phyloP scores from a whole-genome alignment of 2,329 filamentous ascomycete species.

The Alternaria ventricosa region DNA sequence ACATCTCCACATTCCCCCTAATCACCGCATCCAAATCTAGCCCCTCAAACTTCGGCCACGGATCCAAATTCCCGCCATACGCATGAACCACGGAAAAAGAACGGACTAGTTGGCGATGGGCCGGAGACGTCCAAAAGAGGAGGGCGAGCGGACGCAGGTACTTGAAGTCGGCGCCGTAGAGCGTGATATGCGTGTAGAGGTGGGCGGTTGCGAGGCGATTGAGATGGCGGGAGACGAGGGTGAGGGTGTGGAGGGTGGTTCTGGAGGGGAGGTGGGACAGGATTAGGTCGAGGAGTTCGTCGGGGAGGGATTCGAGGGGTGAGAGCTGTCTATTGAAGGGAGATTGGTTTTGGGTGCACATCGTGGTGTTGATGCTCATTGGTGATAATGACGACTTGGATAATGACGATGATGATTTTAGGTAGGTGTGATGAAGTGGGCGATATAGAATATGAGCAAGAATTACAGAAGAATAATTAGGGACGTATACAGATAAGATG shows the following conservation, averaged over 20 bases:
- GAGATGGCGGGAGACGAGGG: conserved; percentile 14
- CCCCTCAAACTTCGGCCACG: conserved; percentile 13
- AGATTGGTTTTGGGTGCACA: not conserved
- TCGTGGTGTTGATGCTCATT: not conserved
- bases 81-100: conserved; percentile 15
- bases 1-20: not conserved
- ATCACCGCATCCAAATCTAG: conserved; percentile 8
- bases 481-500: not conserved
- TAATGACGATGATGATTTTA: not conserved
- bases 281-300: conserved; percentile 23
- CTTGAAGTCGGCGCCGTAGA: conserved; percentile 10
- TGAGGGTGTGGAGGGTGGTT: conserved; percentile 7
- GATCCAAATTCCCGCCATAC: conserved; percentile 20
- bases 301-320: conserved; percentile 12
- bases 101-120: conserved; percentile 11
- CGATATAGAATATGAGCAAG: not conserved
- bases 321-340: not conserved
- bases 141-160: conserved; percentile 18
- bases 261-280: not conserved
- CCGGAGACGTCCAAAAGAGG: conserved; percentile 16
- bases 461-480: not conserved
- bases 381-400: not conserved
- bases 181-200: conserved; percentile 18
- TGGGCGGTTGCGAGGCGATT: conserved; percentile 22
- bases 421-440: not conserved